Evolutionary conservation across 2,329 filamentous ascomycete species (phyloP).

Genomic region (Penicillium vulpinum): DNA sequence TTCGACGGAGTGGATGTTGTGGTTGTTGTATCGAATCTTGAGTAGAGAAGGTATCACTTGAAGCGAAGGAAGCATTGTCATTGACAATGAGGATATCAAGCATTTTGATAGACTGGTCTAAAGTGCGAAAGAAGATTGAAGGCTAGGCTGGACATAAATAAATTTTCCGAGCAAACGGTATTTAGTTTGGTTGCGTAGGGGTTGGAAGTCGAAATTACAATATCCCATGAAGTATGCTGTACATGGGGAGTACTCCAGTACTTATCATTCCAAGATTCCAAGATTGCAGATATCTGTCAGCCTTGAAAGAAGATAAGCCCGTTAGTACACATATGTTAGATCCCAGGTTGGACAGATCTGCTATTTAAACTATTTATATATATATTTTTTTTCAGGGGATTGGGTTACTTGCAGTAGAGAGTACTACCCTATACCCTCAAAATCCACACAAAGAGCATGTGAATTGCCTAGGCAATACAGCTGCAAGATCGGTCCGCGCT

Average conservation of each 20-base stretch:
- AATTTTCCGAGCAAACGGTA: not conserved
- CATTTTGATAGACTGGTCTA: conserved; percentile 6
- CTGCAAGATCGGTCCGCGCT: not conserved
- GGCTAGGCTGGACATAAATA: conserved; percentile 2
- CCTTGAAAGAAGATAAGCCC: conserved; percentile 6
- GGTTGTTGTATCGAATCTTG: conserved; percentile 3
- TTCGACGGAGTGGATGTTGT: conserved; percentile 4
- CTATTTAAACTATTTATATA: not conserved
- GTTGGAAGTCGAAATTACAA: not conserved
- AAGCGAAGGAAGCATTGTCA: conserved; percentile 16
- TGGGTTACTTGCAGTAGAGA: not conserved
- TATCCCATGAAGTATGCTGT: not conserved
- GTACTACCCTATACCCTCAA: not conserved
- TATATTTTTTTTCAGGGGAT: not conserved
- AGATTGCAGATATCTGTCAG: not conserved
- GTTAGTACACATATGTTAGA: too few relatives aligned
- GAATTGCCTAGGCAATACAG: not conserved
- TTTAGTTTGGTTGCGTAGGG: not conserved
- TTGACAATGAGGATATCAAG: conserved; percentile 8
- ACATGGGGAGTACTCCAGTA: not conserved
- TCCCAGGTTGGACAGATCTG: not conserved
- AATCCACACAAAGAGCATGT: conserved; percentile 1
- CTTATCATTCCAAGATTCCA: not conserved
- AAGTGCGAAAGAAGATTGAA: not conserved
- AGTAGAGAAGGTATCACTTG: conserved; percentile 9